Evolutionary conservation across 805 yeast species (phyloP).

Genomic region (Hemisphaericaspora nanyangensis): DNA sequence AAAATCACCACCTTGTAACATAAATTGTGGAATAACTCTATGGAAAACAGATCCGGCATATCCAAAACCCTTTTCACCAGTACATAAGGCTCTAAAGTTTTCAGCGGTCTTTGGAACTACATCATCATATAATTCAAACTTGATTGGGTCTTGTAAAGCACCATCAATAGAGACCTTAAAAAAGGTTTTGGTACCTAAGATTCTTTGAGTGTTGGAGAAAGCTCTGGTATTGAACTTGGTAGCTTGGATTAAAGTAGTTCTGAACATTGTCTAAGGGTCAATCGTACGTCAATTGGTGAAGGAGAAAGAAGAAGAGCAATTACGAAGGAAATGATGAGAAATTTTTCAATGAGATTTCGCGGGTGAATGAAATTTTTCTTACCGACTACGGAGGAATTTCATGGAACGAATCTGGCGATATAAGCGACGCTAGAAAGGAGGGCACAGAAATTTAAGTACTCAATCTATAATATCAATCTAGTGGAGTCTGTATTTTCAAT

Average conservation of each 20-base stretch:
- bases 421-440: too few relatives aligned
- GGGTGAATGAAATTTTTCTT: neutral
- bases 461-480: too few relatives aligned
- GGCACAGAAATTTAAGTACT: too few relatives aligned
- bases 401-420: too few relatives aligned
- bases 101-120: slow-evolving; percentile 94
- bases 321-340: neutral
- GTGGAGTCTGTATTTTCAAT: too few relatives aligned
- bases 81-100: slow-evolving; percentile 91
- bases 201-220: slow-evolving; percentile 46
- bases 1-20: slow-evolving; percentile 49
- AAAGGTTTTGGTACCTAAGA: slow-evolving; percentile 51
- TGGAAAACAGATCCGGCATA: slow-evolving; percentile 44
- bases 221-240: slow-evolving; percentile 32
- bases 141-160: slow-evolving; percentile 36
- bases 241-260: slow-evolving; percentile 18
- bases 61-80: slow-evolving; percentile 47
- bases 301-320: neutral
- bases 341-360: neutral
- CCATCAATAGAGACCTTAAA: slow-evolving; percentile 58
- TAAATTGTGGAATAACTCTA: slow-evolving; percentile 45
- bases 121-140: slow-evolving; percentile 67
- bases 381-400: neutral
- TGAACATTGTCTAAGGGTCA: slow-evolving; percentile 22
- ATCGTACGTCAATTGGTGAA: neutral